Evolutionary conservation across 2,329 filamentous ascomycete species (phyloP), one percentile per base, ranked within the genome.

Genomic region (Aspergillus ustus): DNA sequence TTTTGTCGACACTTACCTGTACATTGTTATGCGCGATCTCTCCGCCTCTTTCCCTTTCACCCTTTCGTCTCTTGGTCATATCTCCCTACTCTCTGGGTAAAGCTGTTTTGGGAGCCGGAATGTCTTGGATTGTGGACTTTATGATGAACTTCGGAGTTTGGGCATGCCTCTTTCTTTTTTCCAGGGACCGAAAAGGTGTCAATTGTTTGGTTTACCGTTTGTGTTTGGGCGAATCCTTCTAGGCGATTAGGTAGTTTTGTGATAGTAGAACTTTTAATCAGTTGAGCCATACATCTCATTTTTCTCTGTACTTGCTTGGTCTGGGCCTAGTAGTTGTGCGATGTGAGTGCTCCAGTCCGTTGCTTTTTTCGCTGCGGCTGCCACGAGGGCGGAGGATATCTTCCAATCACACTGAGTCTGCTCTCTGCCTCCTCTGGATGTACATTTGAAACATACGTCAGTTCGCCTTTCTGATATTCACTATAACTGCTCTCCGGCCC

Each of bases 121-220:
- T 45, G 19, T 57, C 25, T 55, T 61, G 52, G 48, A 48, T 61
- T 57, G 49, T 29, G 31, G 37, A 15, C 20, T 51, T 37, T 54
- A 20, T 55, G 34, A 62, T 45, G 53, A 61, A 55, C 8, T 29
- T 17, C 31, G 60, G 60, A 53, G 60, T 62, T 62, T 15, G 50
- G 54, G 59, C 48, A 28, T 34, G 43, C 40, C 17, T 43, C n/a
- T 56, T 40, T n/a, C 52, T 28, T 29, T 50, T 11, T 64, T 60
- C 52, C 46, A 31, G 51, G 63, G 60, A 57, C 45, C 52, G 57
- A 62, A 64, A 64, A 64, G 63, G 63, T 52, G 60, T 57, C 54
- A 55, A 57, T 52, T 52, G 52, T 43, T 63, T 60, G 29, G 53
- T 52, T 25, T 61, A 48, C 19, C 59, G n/a, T 53, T 52, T 56